These are phyloP conservation scores for Aspergillus bertholletiae DNA, from an alignment of 495 filamentous ascomycete genomes.

Conservation along the genomic window DNA sequence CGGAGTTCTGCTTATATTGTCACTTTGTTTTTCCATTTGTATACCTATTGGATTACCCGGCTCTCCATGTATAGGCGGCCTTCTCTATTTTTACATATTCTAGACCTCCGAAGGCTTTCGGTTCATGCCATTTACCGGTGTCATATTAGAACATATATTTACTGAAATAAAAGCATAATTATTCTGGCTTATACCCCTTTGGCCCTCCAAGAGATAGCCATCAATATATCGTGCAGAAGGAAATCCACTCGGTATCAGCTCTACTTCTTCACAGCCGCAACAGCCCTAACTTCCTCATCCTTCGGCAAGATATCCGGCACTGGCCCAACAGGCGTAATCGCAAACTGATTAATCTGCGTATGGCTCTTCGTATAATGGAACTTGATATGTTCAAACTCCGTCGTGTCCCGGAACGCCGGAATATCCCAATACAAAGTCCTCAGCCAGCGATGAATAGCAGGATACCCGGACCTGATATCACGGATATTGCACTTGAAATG, in stretches of 20 bases:
- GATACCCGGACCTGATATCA: conserved; percentile 77
- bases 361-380: conserved; percentile 70
- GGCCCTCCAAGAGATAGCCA: neutral
- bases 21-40: conserved; percentile 9
- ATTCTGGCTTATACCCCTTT: neutral
- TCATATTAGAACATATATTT: conserved; percentile 1
- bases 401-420: conserved; percentile 59
- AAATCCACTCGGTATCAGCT: neutral
- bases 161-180: neutral
- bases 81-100: neutral
- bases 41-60: conserved; percentile 11
- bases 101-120: neutral
- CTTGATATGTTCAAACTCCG: conserved; percentile 69
- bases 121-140: neutral
- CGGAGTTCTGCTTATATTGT: conserved; percentile 16
- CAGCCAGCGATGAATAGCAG: conserved; percentile 65
- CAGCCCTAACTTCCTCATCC: conserved; percentile 60
- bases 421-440: conserved; percentile 66
- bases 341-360: conserved; percentile 61
- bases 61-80: neutral
- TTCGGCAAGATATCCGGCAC: conserved; percentile 57
- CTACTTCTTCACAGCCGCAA: conserved; percentile 38
- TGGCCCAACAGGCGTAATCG: conserved; percentile 64
- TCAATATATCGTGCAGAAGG: neutral
- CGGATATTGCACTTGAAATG: conserved; percentile 91